A percentile compares a stretch with the other conserved stretches of the same genome.
Evolutionary conservation across 1,284 basidiomycete species (phyloP).

Genomic region (Ganoderma sp.): DNA sequence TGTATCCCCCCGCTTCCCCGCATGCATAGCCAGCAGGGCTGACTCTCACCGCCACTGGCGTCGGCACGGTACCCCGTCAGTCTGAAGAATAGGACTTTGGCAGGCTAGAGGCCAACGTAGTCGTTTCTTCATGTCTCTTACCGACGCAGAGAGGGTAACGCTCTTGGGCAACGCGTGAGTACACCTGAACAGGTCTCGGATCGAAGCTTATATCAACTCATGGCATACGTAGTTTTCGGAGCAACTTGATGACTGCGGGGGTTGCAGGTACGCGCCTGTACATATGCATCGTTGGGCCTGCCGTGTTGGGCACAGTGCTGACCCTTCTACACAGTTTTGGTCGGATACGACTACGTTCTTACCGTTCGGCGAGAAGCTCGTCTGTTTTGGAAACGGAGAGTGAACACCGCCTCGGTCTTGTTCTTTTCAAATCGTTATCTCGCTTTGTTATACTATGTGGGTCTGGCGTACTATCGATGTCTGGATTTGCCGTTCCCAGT

Average conservation of each 20-base stretch:
- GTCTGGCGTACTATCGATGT: background rate
- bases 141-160: background rate
- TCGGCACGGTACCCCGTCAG: background rate
- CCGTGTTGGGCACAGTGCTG: background rate
- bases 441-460: background rate
- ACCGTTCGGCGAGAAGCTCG: conserved; percentile 13
- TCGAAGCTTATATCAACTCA: background rate
- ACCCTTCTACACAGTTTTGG: background rate
- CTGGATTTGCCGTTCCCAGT: background rate
- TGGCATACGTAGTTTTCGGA: background rate
- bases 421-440: conserved; percentile 16
- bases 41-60: background rate
- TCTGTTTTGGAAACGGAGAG: conserved; percentile 17
- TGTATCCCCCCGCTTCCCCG: no score
- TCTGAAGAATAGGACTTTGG: background rate
- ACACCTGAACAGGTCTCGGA: no score
- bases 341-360: conserved; percentile 17
- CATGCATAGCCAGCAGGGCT: background rate
- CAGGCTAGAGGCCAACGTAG: background rate
- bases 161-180: background rate
- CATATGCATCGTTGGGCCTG: no score
- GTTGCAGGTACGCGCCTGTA: background rate
- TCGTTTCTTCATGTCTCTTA: background rate
- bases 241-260: background rate
- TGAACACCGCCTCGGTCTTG: conserved; percentile 2